Evolutionary conservation across 2,329 filamentous ascomycete genomes (phyloP), one percentile per base, ranked within the genome.

Genomic region (Ploettnerulaceae sp.): DNA sequence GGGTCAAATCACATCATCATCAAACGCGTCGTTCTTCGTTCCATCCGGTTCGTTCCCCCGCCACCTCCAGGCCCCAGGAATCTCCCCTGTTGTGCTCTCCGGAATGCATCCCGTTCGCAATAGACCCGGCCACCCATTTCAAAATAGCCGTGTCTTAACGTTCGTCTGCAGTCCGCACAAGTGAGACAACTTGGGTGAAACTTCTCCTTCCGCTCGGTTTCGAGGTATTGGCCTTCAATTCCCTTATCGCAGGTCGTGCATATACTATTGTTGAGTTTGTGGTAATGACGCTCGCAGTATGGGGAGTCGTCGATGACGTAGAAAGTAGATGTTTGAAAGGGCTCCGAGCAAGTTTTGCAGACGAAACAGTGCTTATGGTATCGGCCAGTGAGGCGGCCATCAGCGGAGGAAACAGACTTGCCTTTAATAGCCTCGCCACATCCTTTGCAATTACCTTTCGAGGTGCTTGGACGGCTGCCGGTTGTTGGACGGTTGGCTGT

Each of bases 351-450:
- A 1, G 85, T 89, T 4, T 81, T 79, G 73, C 93, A 98, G 8
- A 91, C 86, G 63, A 98, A 97, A 66, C 91, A 98, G 4, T 84
- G 78, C 66, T 94, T 95, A 73, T 98, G 93, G 66, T 95, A 98
- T 53, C 89, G 84, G 7, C 93, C 93, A 0, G 88, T 95, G 18
- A 98, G 73, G 18, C 90, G 83, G 12, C 93, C 93, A 59, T 96
- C 93, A 0, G 89, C 89, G 11, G 89, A 95, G 25, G 91, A 95
- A 48, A 98, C 82, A 1, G 89, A 95, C 69, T 96, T 97, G 15
- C 89, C 91, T 34, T 81, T 78, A 58, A 98, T 97, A 5, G 76
- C 71, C 35, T 84, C 71, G 3, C 78, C 74, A 66, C 93, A 98
- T 1, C 87, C 86, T 60, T 89, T 87, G 70, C 93, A 98, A 52